These are phyloP conservation scores for Fusarium burgessii DNA, from an alignment of 2,329 filamentous ascomycete genomes.

Conservation along the genomic window DNA sequence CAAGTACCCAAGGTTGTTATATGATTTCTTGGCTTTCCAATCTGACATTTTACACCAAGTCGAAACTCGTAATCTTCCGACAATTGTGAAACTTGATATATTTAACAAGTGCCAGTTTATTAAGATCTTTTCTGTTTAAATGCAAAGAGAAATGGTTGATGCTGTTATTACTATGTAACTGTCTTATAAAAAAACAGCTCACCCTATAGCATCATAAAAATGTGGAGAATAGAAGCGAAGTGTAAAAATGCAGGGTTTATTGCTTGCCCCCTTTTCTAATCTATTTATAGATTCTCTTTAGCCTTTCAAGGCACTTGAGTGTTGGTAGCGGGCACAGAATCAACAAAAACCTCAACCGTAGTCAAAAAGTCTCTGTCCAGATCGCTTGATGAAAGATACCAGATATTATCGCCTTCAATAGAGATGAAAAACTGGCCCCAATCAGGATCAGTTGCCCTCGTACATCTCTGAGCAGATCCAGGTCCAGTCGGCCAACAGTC, in stretches of 20 bases:
- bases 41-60: no score
- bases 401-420: not conserved
- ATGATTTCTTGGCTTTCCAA: no score
- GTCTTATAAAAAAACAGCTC: no score
- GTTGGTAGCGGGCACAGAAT: not conserved
- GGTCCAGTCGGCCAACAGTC: not conserved
- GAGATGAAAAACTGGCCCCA: not conserved
- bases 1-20: no score
- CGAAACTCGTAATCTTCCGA: no score
- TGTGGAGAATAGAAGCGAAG: not conserved
- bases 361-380: not conserved
- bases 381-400: not conserved
- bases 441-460: not conserved
- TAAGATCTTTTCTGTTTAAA: no score
- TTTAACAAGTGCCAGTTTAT: no score
- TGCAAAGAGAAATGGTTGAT: no score
- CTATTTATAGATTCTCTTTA: not conserved
- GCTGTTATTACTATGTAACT: no score
- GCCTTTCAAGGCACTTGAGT: no score
- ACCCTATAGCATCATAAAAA: not conserved
- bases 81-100: no score
- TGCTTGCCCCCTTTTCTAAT: not conserved
- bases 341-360: not conserved
- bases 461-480: not conserved
- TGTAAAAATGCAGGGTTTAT: not conserved